Evolutionary conservation across 371 early-diverging fungal genomes (phyloP).

Genomic region (Lichtheimia ramosa): DNA sequence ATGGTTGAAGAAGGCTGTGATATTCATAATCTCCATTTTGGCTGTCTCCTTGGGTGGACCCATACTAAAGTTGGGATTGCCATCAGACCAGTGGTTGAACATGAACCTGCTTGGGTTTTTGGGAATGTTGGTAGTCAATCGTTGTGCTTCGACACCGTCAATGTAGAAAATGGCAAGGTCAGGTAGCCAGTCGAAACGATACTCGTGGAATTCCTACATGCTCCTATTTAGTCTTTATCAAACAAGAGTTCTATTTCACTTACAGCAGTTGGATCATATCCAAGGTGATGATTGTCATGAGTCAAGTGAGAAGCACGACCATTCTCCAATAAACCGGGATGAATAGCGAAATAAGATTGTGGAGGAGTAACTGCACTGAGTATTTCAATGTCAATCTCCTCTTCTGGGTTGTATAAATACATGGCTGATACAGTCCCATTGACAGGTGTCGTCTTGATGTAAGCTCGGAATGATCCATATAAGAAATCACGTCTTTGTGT

Average conservation of each 20-base stretch:
- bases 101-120: slow-evolving; percentile 21
- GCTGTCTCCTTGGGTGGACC: slow-evolving; percentile 28
- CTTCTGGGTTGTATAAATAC: slow-evolving; percentile 21
- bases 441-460: slow-evolving; percentile 18
- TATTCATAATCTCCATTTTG: slow-evolving; percentile 17
- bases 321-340: slow-evolving; percentile 24
- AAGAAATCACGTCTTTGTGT: slow-evolving; percentile 22
- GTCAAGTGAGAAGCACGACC: slow-evolving; percentile 26
- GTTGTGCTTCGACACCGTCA: slow-evolving; percentile 21
- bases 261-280: slow-evolving; percentile 24
- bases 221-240: too few species aligned
- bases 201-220: slow-evolving; percentile 29
- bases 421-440: slow-evolving; percentile 30
- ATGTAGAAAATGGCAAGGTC: slow-evolving; percentile 22
- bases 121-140: slow-evolving; percentile 26
- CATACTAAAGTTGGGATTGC: slow-evolving; percentile 30
- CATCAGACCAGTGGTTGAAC: slow-evolving; percentile 40
- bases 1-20: slow-evolving; percentile 23
- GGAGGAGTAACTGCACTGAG: slow-evolving; percentile 23
- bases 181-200: slow-evolving; percentile 38
- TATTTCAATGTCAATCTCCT: slow-evolving; percentile 35
- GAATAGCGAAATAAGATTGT: slow-evolving; percentile 33
- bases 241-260: too few species aligned
- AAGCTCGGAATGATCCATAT: slow-evolving; percentile 28
- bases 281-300: slow-evolving; percentile 21